Conservation (phyloP, 1,139 yeast genomes). For the Arxiozyma slooffiae region DNA sequence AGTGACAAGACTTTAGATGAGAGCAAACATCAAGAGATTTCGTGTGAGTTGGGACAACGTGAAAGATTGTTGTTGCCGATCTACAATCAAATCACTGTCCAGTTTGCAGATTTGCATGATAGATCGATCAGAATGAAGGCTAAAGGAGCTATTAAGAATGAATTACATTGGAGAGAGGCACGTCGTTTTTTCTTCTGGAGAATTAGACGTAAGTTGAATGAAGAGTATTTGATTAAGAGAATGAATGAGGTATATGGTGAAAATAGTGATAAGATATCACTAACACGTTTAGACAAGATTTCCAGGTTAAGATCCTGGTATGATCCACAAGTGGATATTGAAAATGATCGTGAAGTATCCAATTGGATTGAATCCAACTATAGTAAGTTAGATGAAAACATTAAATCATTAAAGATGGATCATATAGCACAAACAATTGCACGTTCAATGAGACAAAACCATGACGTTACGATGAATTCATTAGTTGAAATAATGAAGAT, state of each 20-base stretch:
- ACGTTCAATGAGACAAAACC: conserved; percentile 48
- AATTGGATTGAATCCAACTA: conserved; percentile 80
- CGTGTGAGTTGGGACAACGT: conserved; percentile 63
- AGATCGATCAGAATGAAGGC: conserved; percentile 96
- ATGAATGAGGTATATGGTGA: conserved; percentile 60
- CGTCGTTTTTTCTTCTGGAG: conserved; percentile 99
- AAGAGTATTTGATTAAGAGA: conserved; percentile 74
- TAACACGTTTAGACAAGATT: conserved; percentile 70
- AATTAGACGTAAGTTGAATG: conserved; percentile 88
- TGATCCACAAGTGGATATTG: conserved; percentile 61
- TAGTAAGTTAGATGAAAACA: conserved; percentile 46
- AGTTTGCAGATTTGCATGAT: conserved; percentile 95
- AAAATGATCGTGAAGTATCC: conserved; percentile 71
- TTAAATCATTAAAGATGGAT: conserved; percentile 59
- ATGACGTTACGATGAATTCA: conserved; percentile 45
- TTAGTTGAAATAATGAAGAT: conserved; percentile 52
- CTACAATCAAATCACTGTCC: conserved; percentile 85
- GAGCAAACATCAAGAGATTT: conserved; percentile 57
- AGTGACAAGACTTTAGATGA: conserved; percentile 42
- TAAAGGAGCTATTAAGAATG: conserved; percentile 81
- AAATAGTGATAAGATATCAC: conserved; percentile 50
- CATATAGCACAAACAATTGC: conserved; percentile 53
- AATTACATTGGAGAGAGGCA: conserved; percentile 74
- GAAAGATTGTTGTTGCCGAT: conserved; percentile 76
- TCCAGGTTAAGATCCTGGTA: conserved; percentile 84